Base-by-base conservation (phyloP, 306 rosid genomes). In the Lagenaria siceraria region DNA sequence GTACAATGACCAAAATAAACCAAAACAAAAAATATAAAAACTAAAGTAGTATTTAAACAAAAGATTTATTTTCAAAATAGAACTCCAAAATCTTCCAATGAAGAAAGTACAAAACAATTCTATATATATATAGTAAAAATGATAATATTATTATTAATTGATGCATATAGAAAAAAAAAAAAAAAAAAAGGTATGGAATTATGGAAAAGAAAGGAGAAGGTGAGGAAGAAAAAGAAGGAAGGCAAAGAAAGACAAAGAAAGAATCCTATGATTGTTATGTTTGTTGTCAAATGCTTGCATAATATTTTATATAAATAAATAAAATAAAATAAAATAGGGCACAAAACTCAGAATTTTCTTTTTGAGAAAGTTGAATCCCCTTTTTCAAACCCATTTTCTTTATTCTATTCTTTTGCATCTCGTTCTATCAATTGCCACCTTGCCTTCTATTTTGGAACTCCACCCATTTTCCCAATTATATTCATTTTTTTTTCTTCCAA, bases 241-340 rank as follows among this genome's bases (percentile, higher is more conserved):
- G 48, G 24, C 4, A 65, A 63, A 63, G 71, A 65, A 63, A 63
- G 71, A 36, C 49, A 68, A 43, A 5, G 19, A 46, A n/a, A 70
- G 76, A 24, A 70, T 70, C 76, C 76, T 15, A 70, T 70, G 76
- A 70, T 70, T 69, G 52, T 22, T 11, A 43, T 69, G 56, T 24
- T 51, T 64, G 72, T 19, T 68, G 33, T 22, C 19, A 68, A 40
- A 42, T 69, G 33, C n/a, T 42, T 43, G 75, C 53, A 43, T 13
- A 43, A 40, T 22, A 46, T 43, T 42, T 22, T 0, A 43, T 24
- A 69, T 12, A 42, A 69, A 69, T 66, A 42, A 14, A n/a, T n/a
- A n/a, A n/a, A n/a, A n/a, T n/a, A n/a, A 68, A 40, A 10, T 6
- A 42, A n/a, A 43, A 69, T 43, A 69, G n/a, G 51, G 52, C 17